Base-by-base conservation (phyloP, 2,329 filamentous ascomycete species). In the Leptosphaerulina australis region DNA sequence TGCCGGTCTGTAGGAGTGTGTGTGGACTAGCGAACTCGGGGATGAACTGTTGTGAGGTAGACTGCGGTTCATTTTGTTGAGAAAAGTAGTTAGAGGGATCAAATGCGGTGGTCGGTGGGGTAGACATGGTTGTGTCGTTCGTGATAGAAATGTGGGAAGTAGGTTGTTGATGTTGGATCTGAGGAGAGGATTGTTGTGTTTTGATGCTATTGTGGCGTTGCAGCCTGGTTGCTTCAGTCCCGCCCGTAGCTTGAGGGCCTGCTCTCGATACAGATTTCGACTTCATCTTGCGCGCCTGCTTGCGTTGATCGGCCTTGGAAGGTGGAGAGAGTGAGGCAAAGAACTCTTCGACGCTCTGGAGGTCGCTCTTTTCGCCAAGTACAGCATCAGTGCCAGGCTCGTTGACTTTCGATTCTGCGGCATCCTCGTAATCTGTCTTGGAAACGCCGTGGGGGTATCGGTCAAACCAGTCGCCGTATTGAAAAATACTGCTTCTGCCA, bases 381-480 rank as follows among this genome's bases (percentile, higher is more conserved):
- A 94, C 91, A 0, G 88, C 91, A 67, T 97, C 91, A n/a, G 90
- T 88, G 7, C 88, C 88, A 30, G 83, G 87, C 65, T 95, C 89
- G 60, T 87, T 89, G 68, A 87, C 86, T 63, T 83, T 80, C 30
- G 82, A 79, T 3, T 80, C 75, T 21, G 83, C 84, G 1, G 89
- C 87, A 59, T 94, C 90, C 63, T 91, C 86, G 72, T 90, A 94
- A 65, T 96, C 91, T 1, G 86, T 82, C 53, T 90, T 85, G 3
- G 90, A 90, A 12, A 97, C 90, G 2, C 94, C 94, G 63, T 96
- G 89, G 0, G 94, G 94, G 69, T 97, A 97, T 58, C 89, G 84
- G 67, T 94, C 89, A 66, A 97, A 97, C 94, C 94, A 97, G 73
- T 97, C 94, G 41, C 92, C 91, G 63, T 97, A 97, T 66, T 97